Evolutionary conservation across 2,329 filamentous ascomycete genomes (phyloP), one percentile per base, ranked within the genome.

Genomic region (Epichloe baconii): DNA sequence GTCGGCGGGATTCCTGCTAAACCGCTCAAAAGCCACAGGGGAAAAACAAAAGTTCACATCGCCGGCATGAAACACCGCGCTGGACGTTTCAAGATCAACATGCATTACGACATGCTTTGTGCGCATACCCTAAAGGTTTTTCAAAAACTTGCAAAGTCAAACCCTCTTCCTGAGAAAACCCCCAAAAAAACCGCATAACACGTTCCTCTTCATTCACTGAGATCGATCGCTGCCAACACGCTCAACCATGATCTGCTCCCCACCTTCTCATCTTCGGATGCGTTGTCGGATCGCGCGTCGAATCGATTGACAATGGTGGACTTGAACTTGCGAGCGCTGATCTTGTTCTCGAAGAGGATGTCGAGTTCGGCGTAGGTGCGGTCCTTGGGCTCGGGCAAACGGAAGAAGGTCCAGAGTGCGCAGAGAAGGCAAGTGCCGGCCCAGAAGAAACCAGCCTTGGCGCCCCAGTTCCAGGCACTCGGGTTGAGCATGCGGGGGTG

Each of bases 311-410:
- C 56, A n/a, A 58, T 46, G 0, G 66, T 64, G 5, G 54, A 57
- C 52, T 59, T 60, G 49, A 72, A 75, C 52, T 70, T 68, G 53
- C 71, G 63, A 1, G 74, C 70, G 21, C 67, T 60, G 10, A 72
- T 60, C 10, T 61, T 57, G 23, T 66, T 61, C 55, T 77, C 72
- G 57, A 81, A 81, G 53, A 82, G 61, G 11, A 74, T 62, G 48
- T 80, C 77, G 2, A 81, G 67, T 62, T 81, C 78, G 38, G 71
- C 75, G 48, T 76, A 74, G 0, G 74, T 76, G 38, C 74, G 69
- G 6, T 71, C 75, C 52, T 71, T 72, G 15, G 77, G 75, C 65
- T 81, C 78, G 4, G 76, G 76, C 5, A 78, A 65, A 17, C 71
- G 73, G 58, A 75, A 75, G 53, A 67, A 76, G 0, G 75, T 72